Percentiles rank a stretch among this genome's conserved stretches.
These are phyloP conservation scores for Schizophyllum amplum DNA, from an alignment of 1,284 basidiomycete genomes.

Conservation along the genomic window DNA sequence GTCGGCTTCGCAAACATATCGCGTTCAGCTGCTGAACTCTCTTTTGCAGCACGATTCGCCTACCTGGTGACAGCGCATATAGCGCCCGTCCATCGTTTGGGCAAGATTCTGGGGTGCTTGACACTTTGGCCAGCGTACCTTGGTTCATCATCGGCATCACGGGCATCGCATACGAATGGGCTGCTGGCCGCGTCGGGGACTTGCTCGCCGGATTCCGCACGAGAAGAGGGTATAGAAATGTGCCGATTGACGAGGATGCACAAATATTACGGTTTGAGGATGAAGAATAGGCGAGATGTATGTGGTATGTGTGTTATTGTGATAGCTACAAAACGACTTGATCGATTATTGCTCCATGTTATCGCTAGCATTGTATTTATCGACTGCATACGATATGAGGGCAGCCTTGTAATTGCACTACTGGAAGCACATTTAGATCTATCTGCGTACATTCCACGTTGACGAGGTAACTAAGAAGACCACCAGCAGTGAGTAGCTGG, in stretches of 20 bases:
- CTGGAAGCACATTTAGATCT: too few relatives aligned
- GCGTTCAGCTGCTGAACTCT: slow-evolving; percentile 3
- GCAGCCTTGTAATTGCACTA: neutral
- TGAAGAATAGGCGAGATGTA: slow-evolving; percentile 42
- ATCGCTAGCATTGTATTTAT: neutral
- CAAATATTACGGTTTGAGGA: slow-evolving; percentile 77
- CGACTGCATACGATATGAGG: neutral
- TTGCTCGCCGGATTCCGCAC: slow-evolving; percentile 34
- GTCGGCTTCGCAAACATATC: slow-evolving; percentile 21
- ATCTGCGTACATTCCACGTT: too few relatives aligned
- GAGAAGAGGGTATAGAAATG: slow-evolving; percentile 68
- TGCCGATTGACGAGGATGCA: slow-evolving; percentile 86
- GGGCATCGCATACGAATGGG: slow-evolving; percentile 66
- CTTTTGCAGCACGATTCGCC: slow-evolving; percentile 59
- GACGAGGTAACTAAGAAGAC: too few relatives aligned
- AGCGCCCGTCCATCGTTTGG: slow-evolving; percentile 27
- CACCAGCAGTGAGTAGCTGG: too few relatives aligned
- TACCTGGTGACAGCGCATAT: slow-evolving; percentile 44
- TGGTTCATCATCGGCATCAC: slow-evolving; percentile 79
- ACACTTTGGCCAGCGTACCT: slow-evolving; percentile 75
- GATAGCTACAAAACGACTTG: neutral
- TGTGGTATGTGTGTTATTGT: too few relatives aligned
- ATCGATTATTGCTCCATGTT: neutral
- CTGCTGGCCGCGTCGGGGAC: slow-evolving; percentile 37
- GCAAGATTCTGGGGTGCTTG: slow-evolving; percentile 45